A percentile compares a stretch with the other conserved stretches of the same genome.
Conservation (phyloP, 768 basidiomycete species). For the Termitomyces heimii region DNA sequence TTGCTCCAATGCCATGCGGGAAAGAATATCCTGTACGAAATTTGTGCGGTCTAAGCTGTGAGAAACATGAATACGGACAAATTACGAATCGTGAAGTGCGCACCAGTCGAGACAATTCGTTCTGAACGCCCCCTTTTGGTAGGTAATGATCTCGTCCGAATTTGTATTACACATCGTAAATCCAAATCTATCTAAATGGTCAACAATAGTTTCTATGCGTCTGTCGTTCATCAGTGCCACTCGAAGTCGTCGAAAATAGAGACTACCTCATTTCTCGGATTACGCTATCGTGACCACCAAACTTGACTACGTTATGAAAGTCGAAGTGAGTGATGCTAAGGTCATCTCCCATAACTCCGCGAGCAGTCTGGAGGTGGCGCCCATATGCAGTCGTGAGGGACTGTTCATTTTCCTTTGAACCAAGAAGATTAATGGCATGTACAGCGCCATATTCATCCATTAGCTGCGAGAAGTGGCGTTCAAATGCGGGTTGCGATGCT, state of each 20-base stretch:
- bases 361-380: constrained; percentile 69
- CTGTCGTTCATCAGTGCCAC: constrained; percentile 27
- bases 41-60: constrained; percentile 92
- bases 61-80: constrained; percentile 2
- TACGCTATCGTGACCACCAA: constrained; percentile 85
- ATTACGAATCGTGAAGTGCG: constrained; percentile 8
- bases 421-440: constrained; percentile 89
- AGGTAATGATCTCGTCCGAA: constrained; percentile 69
- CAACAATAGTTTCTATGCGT: constrained; percentile 50
- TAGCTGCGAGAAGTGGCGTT: constrained; percentile 85
- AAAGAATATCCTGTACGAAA: constrained; percentile 93
- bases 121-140: constrained; percentile 88
- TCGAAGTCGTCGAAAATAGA: background rate
- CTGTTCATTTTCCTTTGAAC: constrained; percentile 88
- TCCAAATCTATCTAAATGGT: constrained; percentile 73
- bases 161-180: constrained; percentile 76
- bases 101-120: constrained; percentile 96
- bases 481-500: constrained; percentile 95
- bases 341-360: constrained; percentile 55
- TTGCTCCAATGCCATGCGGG: constrained; percentile 72
- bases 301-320: constrained; percentile 80
- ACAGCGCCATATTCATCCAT: constrained; percentile 80
- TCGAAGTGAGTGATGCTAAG: constrained; percentile 87
- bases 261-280: constrained; percentile 61
- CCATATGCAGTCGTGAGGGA: constrained; percentile 78